Evolutionary conservation across 306 rosid genomes (phyloP).

Genomic region (Albizia julibrissin): DNA sequence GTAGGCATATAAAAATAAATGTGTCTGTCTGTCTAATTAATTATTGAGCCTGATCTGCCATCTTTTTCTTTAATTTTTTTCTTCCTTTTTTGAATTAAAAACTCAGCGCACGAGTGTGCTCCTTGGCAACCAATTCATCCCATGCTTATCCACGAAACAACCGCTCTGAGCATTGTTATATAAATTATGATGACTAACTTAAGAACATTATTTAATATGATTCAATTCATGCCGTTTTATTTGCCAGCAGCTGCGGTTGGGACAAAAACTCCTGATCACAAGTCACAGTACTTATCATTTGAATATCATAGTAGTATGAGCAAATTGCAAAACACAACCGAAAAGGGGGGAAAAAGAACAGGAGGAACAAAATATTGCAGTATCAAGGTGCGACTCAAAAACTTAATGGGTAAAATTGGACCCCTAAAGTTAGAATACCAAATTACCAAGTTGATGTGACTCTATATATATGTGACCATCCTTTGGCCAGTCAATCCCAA

Average conservation of each 20-base stretch:
- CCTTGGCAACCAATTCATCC: conserved; percentile 57
- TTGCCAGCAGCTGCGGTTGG: neutral
- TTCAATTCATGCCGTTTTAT: conserved; percentile 16
- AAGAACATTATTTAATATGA: neutral
- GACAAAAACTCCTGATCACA: neutral
- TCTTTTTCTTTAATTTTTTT: neutral
- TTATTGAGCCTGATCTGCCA: conserved; percentile 37
- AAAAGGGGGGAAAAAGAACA: too few species aligned
- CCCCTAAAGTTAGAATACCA: neutral
- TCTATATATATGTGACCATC: neutral
- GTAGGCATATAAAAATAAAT: conserved; percentile 2
- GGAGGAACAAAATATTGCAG: neutral
- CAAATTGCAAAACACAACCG: too few species aligned
- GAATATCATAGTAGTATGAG: too few species aligned
- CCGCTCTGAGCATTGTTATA: conserved; percentile 34
- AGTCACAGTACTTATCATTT: neutral
- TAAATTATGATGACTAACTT: conserved; percentile 1
- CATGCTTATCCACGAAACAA: conserved; percentile 64
- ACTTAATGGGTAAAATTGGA: neutral
- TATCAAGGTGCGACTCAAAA: neutral
- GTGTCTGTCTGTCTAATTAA: conserved; percentile 32
- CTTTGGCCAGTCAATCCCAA: neutral
- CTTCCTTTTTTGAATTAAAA: conserved; percentile 33
- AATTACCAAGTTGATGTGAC: neutral
- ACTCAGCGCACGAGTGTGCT: conserved; percentile 45